These are phyloP conservation scores for Suhomyces sp. DNA, from an alignment of 805 yeast genomes.

Conservation along the genomic window DNA sequence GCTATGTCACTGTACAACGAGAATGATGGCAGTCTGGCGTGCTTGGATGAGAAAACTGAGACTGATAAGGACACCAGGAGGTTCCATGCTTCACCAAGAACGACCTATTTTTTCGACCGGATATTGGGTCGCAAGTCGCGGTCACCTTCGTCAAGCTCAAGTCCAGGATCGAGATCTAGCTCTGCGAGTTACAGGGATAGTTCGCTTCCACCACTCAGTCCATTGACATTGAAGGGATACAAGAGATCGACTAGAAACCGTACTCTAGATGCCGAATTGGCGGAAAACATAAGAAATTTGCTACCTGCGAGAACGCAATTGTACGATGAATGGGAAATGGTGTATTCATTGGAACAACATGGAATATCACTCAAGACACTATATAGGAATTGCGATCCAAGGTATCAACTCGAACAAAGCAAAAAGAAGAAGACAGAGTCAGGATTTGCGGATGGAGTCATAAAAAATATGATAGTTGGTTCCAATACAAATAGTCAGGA, in stretches of 20 bases:
- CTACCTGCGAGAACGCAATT: slow-evolving; percentile 80
- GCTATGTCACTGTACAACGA: background rate
- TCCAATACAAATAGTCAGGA: slow-evolving; percentile 7
- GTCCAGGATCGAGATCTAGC: background rate
- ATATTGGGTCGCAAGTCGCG: slow-evolving; percentile 8
- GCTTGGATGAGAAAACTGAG: background rate
- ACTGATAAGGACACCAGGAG: background rate
- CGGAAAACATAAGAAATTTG: slow-evolving; percentile 68
- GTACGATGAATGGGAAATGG: slow-evolving; percentile 69
- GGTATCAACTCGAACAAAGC: slow-evolving; percentile 25
- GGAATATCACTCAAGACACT: slow-evolving; percentile 85
- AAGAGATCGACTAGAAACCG: slow-evolving; percentile 52
- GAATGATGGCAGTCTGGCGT: background rate
- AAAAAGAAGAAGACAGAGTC: slow-evolving; percentile 17
- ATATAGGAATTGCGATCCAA: slow-evolving; percentile 55
- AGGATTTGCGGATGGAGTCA: slow-evolving; percentile 38
- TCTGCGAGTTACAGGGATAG: background rate
- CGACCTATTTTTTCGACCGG: slow-evolving; percentile 9
- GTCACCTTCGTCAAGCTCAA: slow-evolving; percentile 1
- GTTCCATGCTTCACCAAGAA: background rate
- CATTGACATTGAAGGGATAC: slow-evolving; percentile 61
- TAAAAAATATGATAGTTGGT: slow-evolving; percentile 25
- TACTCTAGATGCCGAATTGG: slow-evolving; percentile 60
- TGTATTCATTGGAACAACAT: slow-evolving; percentile 86
- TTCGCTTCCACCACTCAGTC: slow-evolving; percentile 48